Base-by-base conservation (phyloP, 2,329 filamentous ascomycete genomes). In the Microascus cirrosus region DNA sequence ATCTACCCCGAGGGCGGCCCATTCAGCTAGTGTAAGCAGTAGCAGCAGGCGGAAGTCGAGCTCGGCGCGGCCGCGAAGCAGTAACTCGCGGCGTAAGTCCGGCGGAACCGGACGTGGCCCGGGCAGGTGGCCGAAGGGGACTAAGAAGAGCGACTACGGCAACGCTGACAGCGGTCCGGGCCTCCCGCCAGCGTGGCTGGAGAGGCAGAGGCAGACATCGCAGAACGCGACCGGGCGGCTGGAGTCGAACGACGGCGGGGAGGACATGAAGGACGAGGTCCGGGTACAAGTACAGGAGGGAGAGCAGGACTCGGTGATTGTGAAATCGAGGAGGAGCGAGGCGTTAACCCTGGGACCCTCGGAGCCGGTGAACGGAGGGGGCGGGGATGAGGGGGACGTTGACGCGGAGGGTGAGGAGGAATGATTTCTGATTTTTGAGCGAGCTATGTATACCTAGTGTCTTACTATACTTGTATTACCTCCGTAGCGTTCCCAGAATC, bases 71-170 rank as follows among this genome's bases (percentile, higher is more conserved):
- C 45, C 45, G 22, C 45, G 45, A 20, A 70, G 66, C 60, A 73
- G 48, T 22, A 39, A 28, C 15, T 70, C 72, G n/a, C 76, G 79
- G 56, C 74, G 81, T 52, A 84, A 81, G 68, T 73, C 77, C 5
- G 82, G 83, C 2, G 83, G 83, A 3, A 86, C 83, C 1, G 83
- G 83, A 2, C 77, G 83, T 56, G 83, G 83, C 0, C 83, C 83
- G 1, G 83, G 83, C 0, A 76, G 83, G 50, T 86, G 82, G 82
- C 83, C 83, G 0, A 86, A 86, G 66, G 83, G 83, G 5, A 85
- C 83, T 0, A 86, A 85, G 69, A 86, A 86, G 67, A 80, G 80
- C 45, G 83, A 86, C 64, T 86, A 86, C 59, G 83, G 83, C 0
- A 85, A 85, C 61, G 83, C 83, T 0, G 80, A 82, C 36, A 85